These are phyloP conservation scores for Arthrinium puccinioides DNA, from an alignment of 2,329 filamentous ascomycete genomes.

Conservation along the genomic window DNA sequence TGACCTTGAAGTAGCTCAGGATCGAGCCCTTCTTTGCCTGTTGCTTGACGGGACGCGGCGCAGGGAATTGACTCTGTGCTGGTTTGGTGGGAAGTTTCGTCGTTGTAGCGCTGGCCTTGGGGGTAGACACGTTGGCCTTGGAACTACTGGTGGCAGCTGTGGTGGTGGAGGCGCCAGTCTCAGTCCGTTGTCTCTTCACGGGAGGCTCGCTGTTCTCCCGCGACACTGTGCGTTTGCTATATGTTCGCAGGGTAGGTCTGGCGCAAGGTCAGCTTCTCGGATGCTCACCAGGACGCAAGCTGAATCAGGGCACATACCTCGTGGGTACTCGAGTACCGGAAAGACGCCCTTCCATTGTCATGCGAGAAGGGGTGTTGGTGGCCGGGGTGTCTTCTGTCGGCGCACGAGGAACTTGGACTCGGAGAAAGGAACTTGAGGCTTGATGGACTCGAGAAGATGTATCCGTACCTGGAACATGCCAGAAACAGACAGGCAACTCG, in stretches of 20 bases:
- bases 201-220: conserved; percentile 13
- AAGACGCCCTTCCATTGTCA: too few species aligned
- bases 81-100: background rate
- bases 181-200: conserved; percentile 16
- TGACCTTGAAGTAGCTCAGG: conserved; percentile 20
- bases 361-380: too few species aligned
- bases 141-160: background rate
- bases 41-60: conserved; percentile 5
- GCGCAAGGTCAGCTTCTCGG: too few species aligned
- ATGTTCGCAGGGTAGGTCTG: conserved; percentile 27
- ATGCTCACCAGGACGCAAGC: too few species aligned
- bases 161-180: background rate
- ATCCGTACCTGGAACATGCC: too few species aligned
- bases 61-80: conserved; percentile 4
- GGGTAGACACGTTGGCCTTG: background rate
- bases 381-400: too few species aligned
- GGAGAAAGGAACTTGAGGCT: too few species aligned
- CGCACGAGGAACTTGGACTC: too few species aligned
- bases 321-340: too few species aligned
- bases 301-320: too few species aligned
- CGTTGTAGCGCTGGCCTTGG: background rate
- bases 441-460: too few species aligned
- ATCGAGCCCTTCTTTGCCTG: conserved; percentile 20
- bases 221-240: conserved; percentile 24
- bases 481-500: too few species aligned